Evolutionary conservation across 2,329 filamentous ascomycete genomes (phyloP).

Genomic region (Exophiala lecanii-corni): DNA sequence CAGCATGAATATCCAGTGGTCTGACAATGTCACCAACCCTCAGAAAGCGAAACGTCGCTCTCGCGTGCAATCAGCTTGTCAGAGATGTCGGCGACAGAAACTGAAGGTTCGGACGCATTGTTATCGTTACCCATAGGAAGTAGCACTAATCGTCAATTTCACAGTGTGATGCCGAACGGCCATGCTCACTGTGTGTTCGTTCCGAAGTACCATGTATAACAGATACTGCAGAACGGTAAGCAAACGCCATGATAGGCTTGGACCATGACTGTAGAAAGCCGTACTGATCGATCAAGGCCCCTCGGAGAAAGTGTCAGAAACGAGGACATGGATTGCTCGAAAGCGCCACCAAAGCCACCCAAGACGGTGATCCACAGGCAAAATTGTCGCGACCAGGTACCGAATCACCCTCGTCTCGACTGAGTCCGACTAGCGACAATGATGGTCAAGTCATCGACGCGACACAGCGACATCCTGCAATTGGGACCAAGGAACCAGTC

Average conservation of each 20-base stretch:
- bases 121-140: no score
- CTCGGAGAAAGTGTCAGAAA: background rate
- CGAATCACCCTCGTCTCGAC: slow-evolving; percentile 11
- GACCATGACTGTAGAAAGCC: no score
- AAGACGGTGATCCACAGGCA: background rate
- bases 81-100: slow-evolving; percentile 30
- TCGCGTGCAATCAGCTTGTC: slow-evolving; percentile 50
- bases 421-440: slow-evolving; percentile 9
- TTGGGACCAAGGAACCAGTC: slow-evolving; percentile 6
- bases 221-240: background rate
- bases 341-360: background rate
- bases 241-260: no score
- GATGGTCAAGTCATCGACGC: slow-evolving; percentile 4
- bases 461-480: slow-evolving; percentile 26
- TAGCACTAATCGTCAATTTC: no score
- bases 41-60: slow-evolving; percentile 65
- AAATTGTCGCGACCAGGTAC: background rate
- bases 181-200: slow-evolving; percentile 31
- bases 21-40: slow-evolving; percentile 61
- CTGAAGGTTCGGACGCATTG: slow-evolving; percentile 28
- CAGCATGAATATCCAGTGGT: slow-evolving; percentile 20
- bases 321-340: background rate
- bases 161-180: slow-evolving; percentile 31
- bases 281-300: background rate
- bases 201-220: slow-evolving; percentile 18